Conservation (phyloP, 2,329 filamentous ascomycete genomes). For the Emergomyces africanus region DNA sequence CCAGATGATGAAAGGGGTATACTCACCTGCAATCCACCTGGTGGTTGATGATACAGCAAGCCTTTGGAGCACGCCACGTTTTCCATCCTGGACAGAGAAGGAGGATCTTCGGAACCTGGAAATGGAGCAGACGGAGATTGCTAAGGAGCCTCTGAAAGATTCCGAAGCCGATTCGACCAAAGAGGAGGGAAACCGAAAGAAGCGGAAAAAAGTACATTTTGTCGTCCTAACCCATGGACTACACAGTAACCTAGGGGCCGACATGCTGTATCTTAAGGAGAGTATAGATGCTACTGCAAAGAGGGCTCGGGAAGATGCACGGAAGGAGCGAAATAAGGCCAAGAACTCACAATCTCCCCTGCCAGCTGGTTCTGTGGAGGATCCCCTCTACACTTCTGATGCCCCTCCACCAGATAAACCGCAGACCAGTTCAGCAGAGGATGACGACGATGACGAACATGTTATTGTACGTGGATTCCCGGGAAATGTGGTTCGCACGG, state of each 20-base stretch:
- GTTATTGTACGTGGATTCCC: slow-evolving; percentile 82
- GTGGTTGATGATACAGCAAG: slow-evolving; percentile 77
- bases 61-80: slow-evolving; percentile 81
- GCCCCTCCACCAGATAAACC: slow-evolving; percentile 6
- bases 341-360: slow-evolving; percentile 12
- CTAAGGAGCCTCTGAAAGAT: slow-evolving; percentile 14
- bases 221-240: slow-evolving; percentile 89
- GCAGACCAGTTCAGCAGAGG: slow-evolving; percentile 6
- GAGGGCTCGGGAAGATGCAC: slow-evolving; percentile 59
- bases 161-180: slow-evolving; percentile 3
- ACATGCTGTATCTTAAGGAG: slow-evolving; percentile 96
- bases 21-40: slow-evolving; percentile 65
- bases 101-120: slow-evolving; percentile 29
- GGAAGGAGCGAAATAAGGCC: slow-evolving; percentile 38
- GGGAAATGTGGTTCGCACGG: slow-evolving; percentile 81
- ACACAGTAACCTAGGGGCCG: slow-evolving; percentile 88
- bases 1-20: slow-evolving; percentile 55
- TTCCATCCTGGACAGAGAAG: slow-evolving; percentile 49
- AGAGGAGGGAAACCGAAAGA: slow-evolving; percentile 31
- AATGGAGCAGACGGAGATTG: slow-evolving; percentile 12
- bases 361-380: not conserved
- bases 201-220: slow-evolving; percentile 70
- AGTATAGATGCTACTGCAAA: slow-evolving; percentile 78
- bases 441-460: slow-evolving; percentile 43
- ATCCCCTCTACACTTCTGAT: not conserved